Base-by-base conservation (phyloP, 2,329 filamentous ascomycete genomes). In the Diaporthe australafricana region DNA sequence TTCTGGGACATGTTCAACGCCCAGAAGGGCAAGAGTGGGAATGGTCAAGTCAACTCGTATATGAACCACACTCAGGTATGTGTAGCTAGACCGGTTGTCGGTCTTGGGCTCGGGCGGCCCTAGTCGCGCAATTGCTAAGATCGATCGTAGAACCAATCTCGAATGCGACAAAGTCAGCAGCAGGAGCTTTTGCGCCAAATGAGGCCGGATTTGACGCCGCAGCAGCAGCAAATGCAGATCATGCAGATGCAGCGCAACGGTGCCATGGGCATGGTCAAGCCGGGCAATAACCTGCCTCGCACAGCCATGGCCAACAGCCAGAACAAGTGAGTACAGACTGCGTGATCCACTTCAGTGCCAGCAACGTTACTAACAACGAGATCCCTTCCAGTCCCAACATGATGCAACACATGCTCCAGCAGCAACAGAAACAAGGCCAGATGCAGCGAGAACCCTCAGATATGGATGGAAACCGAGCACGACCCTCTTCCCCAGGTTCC, bases 1-100 rank as follows among this genome's bases (percentile, higher is more conserved):
- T 99, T 99, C 82, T 98, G 95, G 95, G 96, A 99, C 78, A 94
- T 98, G 77, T 97, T 93, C 83, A 91, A 91, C 79, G 94, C 94
- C 70, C 93, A 96, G 80, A 93, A 94, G 78, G 89, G 88, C 78
- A 92, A 91, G 81, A 89, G 89, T 69, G 88, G 88, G 70, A 91
- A 87, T 79, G 82, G 85, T 32, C 88, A 89, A 72, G 91, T 94
- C 57, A 88, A 88, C 74, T 91, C 93, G 84, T 98, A 97, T 81
- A 90, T 97, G 71, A 84, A 88, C 72, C 93, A 97, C 79, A 95
- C 92, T 74, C 93, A 97, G 88, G 95, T 97, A 89, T 79, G 84
- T 81, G 68, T 27, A 76, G 57, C 57, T 63, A 35, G 57, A 40
- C 48, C 42, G 57, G 27, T 35, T 25, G n/a, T 17, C 30, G 30